These are phyloP conservation scores for Corynascus novoguineensis DNA, from an alignment of 495 filamentous ascomycete genomes.

Conservation along the genomic window DNA sequence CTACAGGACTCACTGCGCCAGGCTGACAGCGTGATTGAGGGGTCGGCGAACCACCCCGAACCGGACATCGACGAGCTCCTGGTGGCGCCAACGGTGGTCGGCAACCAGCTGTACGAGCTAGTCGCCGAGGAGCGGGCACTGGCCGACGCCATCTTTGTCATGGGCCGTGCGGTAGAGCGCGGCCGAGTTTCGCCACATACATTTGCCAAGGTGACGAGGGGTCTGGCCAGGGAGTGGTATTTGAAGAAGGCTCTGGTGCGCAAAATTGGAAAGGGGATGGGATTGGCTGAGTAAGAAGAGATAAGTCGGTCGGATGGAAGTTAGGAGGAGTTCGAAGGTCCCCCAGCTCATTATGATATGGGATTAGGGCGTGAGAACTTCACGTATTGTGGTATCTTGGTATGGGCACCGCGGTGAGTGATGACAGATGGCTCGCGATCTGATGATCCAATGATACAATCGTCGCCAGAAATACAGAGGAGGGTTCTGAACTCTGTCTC, in stretches of 20 bases:
- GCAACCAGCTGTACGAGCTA: slow-evolving; percentile 81
- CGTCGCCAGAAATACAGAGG: too few relatives aligned
- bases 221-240: slow-evolving; percentile 81
- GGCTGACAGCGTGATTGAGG: slow-evolving; percentile 72
- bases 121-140: slow-evolving; percentile 81
- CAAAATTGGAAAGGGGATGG: slow-evolving; percentile 87
- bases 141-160: slow-evolving; percentile 76
- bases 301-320: background rate
- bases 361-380: too few relatives aligned
- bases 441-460: too few relatives aligned
- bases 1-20: slow-evolving; percentile 69
- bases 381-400: too few relatives aligned
- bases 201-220: slow-evolving; percentile 79
- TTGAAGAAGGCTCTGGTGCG: slow-evolving; percentile 80
- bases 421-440: too few relatives aligned
- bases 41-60: slow-evolving; percentile 47
- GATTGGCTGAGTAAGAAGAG: slow-evolving; percentile 28
- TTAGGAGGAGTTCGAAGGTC: background rate
- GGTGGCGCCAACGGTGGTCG: slow-evolving; percentile 90
- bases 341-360: too few relatives aligned
- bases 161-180: slow-evolving; percentile 74
- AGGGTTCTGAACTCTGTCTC: too few relatives aligned
- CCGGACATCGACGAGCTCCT: slow-evolving; percentile 77
- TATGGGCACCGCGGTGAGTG: too few relatives aligned
- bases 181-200: slow-evolving; percentile 74